phyloP scores from a whole-genome alignment of 2,329 filamentous ascomycete species.

The Penicillium sp. region DNA sequence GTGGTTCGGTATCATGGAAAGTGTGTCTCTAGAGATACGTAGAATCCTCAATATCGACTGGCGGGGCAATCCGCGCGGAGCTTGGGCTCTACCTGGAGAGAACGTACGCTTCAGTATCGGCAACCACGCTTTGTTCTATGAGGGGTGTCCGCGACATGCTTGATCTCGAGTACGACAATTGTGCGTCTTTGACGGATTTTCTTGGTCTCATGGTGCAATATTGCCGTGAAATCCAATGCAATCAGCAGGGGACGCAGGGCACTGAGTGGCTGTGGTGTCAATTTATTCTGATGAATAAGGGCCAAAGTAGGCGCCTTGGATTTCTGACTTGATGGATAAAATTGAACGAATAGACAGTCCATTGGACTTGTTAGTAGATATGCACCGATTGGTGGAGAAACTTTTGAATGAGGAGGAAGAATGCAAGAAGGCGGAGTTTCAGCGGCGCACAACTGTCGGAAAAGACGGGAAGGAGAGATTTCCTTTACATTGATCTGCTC shows the following conservation, averaged over 20 bases:
- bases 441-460: background rate
- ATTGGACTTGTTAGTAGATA: background rate
- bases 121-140: background rate
- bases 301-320: constrained; percentile 2
- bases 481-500: background rate
- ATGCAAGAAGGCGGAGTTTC: background rate
- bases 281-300: constrained; percentile 6
- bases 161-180: constrained; percentile 2
- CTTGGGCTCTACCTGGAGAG: constrained; percentile 3
- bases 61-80: background rate
- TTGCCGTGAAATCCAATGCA: constrained; percentile 6
- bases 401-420: background rate
- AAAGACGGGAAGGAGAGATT: background rate
- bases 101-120: background rate
- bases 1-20: constrained; percentile 3
- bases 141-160: constrained; percentile 1
- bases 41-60: background rate
- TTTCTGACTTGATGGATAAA: background rate
- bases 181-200: constrained; percentile 5
- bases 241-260: background rate
- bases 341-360: background rate
- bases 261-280: constrained; percentile 9
- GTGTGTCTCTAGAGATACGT: constrained; percentile 1
- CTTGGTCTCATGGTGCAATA: constrained; percentile 3
- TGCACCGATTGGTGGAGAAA: background rate